Evolutionary conservation across 345 rosid species (phyloP), one percentile per base, ranked within the genome.

Genomic region (Raphanus sativus): DNA sequence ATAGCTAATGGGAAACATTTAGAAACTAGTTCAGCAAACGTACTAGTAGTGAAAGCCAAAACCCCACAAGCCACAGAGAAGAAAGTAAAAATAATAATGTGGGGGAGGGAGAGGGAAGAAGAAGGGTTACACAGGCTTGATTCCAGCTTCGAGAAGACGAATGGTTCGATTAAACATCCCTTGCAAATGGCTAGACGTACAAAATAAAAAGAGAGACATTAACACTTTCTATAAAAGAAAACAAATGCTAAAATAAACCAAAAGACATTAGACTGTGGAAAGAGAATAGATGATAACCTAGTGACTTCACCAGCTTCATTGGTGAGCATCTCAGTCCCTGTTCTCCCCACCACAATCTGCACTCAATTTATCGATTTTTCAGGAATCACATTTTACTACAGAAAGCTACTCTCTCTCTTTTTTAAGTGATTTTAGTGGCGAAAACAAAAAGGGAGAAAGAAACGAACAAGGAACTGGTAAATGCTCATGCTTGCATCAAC

Each of bases 401-500:
- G 28, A 65, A 65, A 17, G 1, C 60, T 12, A 42, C 73, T 2
- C 15, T 13, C 54, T 48, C 21, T 21, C 21, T 21, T 21, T 48
- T 45, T 48, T 12, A 45, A 45, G 52, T 45, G 15, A 45, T 45
- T 34, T 48, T 48, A 48, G 17, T 48, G 54, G 8, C 0, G 12
- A 34, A 34, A 6, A 32, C 12, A 1, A 28, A 1, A 16, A 69
- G 11, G 59, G 3, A 48, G 54, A 48, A 5, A 60, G 3, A 21
- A 36, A 84, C 91, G 15, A 32, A 88, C 99, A 17, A 95, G 97
- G 83, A 94, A 92, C 80, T 95, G 99, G 77, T 95, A 92, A 58
- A 92, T 95, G 89, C 98, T 95, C 98, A 95, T 92, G 94, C 99
- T 91, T 62, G 99, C 98, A 70, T 95, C 99, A 40, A 95, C 84